Evolutionary conservation across 2,329 filamentous ascomycete species (phyloP).

Genomic region (Blastomyces percursus): DNA sequence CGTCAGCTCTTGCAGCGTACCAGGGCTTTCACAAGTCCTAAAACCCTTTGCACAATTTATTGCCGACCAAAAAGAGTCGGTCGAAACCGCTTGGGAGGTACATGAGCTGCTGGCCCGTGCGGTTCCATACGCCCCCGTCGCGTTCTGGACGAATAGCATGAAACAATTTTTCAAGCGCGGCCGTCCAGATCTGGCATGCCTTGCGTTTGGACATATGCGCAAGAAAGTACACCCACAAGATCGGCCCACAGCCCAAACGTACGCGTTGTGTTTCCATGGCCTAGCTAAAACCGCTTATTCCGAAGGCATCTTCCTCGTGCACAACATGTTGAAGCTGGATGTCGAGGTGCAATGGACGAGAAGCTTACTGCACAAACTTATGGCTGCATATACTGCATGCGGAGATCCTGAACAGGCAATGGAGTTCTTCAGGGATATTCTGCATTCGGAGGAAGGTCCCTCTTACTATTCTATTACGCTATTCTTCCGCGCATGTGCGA

Average conservation of each 20-base stretch:
- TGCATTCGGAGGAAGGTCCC: slow-evolving; percentile 73
- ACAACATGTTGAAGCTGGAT: slow-evolving; percentile 94
- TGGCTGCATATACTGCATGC: slow-evolving; percentile 70
- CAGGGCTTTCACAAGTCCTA: slow-evolving; percentile 57
- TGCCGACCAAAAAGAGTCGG: slow-evolving; percentile 46
- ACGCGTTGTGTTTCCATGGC: slow-evolving; percentile 66
- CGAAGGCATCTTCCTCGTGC: slow-evolving; percentile 61
- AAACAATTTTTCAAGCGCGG: slow-evolving; percentile 65
- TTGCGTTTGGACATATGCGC: slow-evolving; percentile 93
- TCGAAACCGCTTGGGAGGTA: slow-evolving; percentile 50
- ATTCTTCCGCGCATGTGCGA: slow-evolving; percentile 68
- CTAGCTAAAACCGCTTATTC: slow-evolving; percentile 51
- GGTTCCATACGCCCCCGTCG: slow-evolving; percentile 53
- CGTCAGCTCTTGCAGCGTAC: slow-evolving; percentile 27
- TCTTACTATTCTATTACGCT: slow-evolving; percentile 70
- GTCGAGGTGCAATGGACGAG: slow-evolving; percentile 67
- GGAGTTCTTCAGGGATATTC: slow-evolving; percentile 74
- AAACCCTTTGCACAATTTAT: slow-evolving; percentile 58
- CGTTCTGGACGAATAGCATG: slow-evolving; percentile 63
- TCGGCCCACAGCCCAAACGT: slow-evolving; percentile 62
- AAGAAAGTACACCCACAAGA: slow-evolving; percentile 52
- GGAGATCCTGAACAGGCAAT: slow-evolving; percentile 56
- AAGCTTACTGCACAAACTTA: slow-evolving; percentile 67
- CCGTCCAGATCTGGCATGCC: slow-evolving; percentile 71
- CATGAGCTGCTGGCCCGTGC: slow-evolving; percentile 49